A percentile compares a stretch with the other conserved stretches of the same genome.
These are phyloP conservation scores for Amoebophrya sp. DNA, from an alignment of 169 alveolate species.

Conservation along the genomic window DNA sequence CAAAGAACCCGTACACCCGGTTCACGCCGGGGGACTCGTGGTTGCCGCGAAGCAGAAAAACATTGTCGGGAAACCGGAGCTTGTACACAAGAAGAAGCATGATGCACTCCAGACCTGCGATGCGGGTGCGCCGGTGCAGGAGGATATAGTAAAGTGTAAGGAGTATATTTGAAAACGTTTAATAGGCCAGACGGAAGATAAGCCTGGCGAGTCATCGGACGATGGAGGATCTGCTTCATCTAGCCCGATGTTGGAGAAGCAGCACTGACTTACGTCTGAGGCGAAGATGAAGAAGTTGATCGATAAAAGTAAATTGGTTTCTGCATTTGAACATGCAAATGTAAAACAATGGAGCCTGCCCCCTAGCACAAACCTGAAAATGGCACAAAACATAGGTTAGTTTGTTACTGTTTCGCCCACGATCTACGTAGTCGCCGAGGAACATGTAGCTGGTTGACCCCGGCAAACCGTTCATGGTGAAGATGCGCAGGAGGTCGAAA, in stretches of 20 bases:
- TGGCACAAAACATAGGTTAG: too few species aligned
- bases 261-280: neutral
- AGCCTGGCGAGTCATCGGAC: too few species aligned
- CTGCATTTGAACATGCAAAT: too few species aligned
- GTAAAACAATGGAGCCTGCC: too few species aligned
- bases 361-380: too few species aligned
- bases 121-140: neutral
- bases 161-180: neutral
- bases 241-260: neutral
- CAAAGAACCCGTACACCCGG: slow-evolving; percentile 60
- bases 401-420: slow-evolving; percentile 49
- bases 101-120: slow-evolving; percentile 46
- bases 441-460: slow-evolving; percentile 37
- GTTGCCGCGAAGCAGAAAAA: slow-evolving; percentile 51
- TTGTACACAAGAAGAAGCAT: slow-evolving; percentile 51
- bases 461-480: slow-evolving; percentile 57
- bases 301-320: too few species aligned
- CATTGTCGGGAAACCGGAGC: slow-evolving; percentile 49
- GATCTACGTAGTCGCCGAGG: slow-evolving; percentile 64
- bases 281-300: too few species aligned
- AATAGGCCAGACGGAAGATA: neutral
- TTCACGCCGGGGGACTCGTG: slow-evolving; percentile 58
- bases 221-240: neutral
- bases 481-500: slow-evolving; percentile 49
- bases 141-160: neutral